These are phyloP conservation scores for Draba incana DNA, from an alignment of 345 rosid species.

Conservation along the genomic window DNA sequence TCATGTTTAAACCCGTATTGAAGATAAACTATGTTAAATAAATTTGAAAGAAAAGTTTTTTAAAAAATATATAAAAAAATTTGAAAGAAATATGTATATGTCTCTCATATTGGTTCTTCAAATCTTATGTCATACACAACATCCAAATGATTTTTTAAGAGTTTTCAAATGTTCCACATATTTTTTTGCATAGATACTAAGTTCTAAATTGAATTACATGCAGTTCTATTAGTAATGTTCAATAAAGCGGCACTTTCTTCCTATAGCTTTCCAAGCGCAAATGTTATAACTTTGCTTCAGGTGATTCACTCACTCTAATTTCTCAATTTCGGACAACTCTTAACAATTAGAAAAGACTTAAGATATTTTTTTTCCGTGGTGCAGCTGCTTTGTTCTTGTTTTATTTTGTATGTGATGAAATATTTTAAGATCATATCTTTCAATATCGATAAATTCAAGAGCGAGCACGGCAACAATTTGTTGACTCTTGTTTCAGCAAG, in stretches of 20 bases:
- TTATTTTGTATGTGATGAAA: conserved; percentile 31
- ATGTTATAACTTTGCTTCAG: conserved; percentile 73
- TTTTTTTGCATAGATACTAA: background rate
- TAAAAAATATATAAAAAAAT: too few relatives aligned
- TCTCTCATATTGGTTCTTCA: background rate
- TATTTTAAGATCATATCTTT: conserved; percentile 27
- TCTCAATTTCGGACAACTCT: background rate
- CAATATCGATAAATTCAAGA: conserved; percentile 10
- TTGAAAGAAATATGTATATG: background rate
- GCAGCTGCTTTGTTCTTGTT: conserved; percentile 32
- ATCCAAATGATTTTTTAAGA: background rate
- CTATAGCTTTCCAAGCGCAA: conserved; percentile 60
- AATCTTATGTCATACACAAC: background rate
- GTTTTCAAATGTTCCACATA: background rate
- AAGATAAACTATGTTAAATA: too few relatives aligned
- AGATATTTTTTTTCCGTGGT: background rate
- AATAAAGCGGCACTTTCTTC: conserved; percentile 81
- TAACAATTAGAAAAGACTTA: background rate
- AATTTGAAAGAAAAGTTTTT: too few relatives aligned
- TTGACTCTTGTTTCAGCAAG: conserved; percentile 19
- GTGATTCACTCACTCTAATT: conserved; percentile 33
- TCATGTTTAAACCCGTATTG: too few relatives aligned
- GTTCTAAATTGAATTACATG: conserved; percentile 41
- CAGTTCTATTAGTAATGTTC: conserved; percentile 77
- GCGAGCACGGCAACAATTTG: conserved; percentile 4